phyloP scores from a whole-genome alignment of 305 asterid species.

The Rubia balearica region DNA sequence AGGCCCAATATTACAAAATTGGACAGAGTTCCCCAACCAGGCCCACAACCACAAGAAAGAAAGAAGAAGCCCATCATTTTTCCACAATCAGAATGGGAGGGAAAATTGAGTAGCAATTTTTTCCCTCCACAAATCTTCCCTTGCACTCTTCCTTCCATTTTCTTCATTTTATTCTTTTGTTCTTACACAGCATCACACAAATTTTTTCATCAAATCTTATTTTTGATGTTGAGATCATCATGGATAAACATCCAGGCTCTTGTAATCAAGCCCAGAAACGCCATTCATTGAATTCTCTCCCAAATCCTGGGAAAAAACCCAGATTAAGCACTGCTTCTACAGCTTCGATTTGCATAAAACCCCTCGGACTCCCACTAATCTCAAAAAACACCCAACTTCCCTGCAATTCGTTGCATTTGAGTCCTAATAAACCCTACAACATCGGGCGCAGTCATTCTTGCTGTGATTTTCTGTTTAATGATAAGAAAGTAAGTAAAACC shows the following conservation, averaged over 20 bases:
- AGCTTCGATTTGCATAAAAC: constrained; percentile 41
- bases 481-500: constrained; percentile 52
- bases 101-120: constrained; percentile 7
- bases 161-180: background rate
- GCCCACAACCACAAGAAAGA: background rate
- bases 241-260: constrained; percentile 50
- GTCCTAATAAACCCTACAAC: constrained; percentile 50
- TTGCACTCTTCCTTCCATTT: background rate
- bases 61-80: background rate
- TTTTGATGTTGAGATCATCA: constrained; percentile 20
- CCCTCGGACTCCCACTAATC: constrained; percentile 47
- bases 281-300: constrained; percentile 22
- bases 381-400: constrained; percentile 33
- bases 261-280: constrained; percentile 31
- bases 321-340: constrained; percentile 28
- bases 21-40: background rate
- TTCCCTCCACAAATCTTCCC: constrained; percentile 1
- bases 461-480: constrained; percentile 51
- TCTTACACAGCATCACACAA: background rate
- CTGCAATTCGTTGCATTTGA: constrained; percentile 44
- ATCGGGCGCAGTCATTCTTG: constrained; percentile 48
- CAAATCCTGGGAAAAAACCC: constrained; percentile 33
- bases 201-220: background rate
- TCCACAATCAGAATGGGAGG: constrained; percentile 6
- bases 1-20: background rate